Base-by-base conservation (phyloP, 805 yeast species). In the Candida anglica region DNA sequence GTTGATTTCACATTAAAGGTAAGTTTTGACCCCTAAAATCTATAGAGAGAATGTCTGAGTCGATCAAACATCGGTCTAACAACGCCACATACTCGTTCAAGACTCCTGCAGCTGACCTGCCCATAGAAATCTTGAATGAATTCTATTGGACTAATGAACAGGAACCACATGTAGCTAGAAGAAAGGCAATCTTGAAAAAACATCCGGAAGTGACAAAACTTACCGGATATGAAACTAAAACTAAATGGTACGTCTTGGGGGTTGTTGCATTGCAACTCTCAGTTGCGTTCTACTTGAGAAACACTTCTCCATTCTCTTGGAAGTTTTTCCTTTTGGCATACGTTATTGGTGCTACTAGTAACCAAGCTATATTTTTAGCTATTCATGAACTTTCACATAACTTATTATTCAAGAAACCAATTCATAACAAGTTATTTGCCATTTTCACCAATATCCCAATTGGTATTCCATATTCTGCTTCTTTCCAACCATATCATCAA, bases 301-400 rank as follows among this genome's bases (percentile, higher is more conserved):
- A 81, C 47, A 70, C 79, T 2, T 52, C 71, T 17, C 70, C 81
- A 17, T 58, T 73, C 27, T 55, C 71, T 18, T 68, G 69, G 63
- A 66, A 68, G 44, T 85, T 82, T 50, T 56, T 84, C 48, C 44
- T 69, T 1, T 51, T 76, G 9, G 91, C 94, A 4, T 88, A 88
- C 48, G 59, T 82, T 15, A 66, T 88, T 33, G 97, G 96, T 2
- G 96, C 93, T 11, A 85, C 95, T 6, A 74, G 85, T 35, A 81
- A 79, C 53, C 95, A 89, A 52, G 88, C 89, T 49, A 60, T 84
- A 26, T 88, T 87, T 52, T 66, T 88, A 42, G 91, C 94, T 18
- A 86, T 88, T 46, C 97, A 88, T 59, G 97, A 88, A 56, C 66
- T 87, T 33, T 77, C 82, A 23, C 97, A 88, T 58, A 88, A 88